Evolutionary conservation across 768 basidiomycete genomes (phyloP), one percentile per base, ranked within the genome.

Genomic region (Collybia mongolica): DNA sequence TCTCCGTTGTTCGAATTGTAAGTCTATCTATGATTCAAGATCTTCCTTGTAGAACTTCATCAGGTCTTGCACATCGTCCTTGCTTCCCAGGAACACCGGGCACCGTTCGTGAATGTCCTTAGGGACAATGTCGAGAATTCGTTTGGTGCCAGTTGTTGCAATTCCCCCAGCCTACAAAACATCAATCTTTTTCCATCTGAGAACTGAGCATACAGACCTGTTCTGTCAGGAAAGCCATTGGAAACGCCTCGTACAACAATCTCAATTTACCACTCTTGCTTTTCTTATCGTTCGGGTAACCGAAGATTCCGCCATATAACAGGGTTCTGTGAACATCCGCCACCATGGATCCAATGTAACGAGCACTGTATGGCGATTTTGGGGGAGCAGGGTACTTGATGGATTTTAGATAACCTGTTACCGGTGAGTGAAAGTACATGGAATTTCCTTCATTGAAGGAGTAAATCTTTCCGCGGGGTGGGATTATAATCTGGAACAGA

Each of bases 361-460:
- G 83, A 55, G 90, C 86, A 54, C 88, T 92, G 65, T 97, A 96
- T 8, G 96, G 95, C 20, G 82, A 73, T 68, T 86, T 93, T 28
- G 83, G 84, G 43, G 80, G 67, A 39, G 81, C 65, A 1, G 96
- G 95, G 67, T 80, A 93, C 71, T 99, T 96, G 80, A 96, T 91
- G 55, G 88, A 90, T 54, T 90, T 84, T 52, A 96, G 81, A 70
- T 96, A 96, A 38, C 83, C 81, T 44, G 71, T 72, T 42, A 91
- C 89, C 15, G 90, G 93, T 41, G 81, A 69, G 68, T 94, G 75
- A 76, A 97, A 98, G 73, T 95, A 95, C 80, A 92, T 77, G 26
- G 93, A 82, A 74, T 99, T 99, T 54, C 97, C 97, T 73, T 99
- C 97, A 68, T 99, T 99, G 80, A 98, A 96, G 2, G 95, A 98